phyloP scores from a whole-genome alignment of 1,284 basidiomycete genomes.

The Meira nashicola region DNA sequence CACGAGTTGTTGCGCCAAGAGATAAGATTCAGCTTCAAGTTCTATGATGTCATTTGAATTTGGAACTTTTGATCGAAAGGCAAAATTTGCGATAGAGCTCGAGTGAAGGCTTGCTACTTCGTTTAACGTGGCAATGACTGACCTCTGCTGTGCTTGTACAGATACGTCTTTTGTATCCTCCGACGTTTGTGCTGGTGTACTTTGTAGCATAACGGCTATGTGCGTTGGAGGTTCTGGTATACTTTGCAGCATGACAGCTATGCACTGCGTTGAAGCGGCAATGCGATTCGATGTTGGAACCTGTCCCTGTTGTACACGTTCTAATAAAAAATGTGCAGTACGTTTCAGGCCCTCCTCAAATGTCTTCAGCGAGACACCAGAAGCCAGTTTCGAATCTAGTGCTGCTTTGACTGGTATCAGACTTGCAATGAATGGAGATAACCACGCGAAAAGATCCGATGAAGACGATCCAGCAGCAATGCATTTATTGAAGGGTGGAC shows the following conservation, averaged over 20 bases:
- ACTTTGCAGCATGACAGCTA: not conserved
- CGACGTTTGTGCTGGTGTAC: too few species aligned
- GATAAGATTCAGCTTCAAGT: slow-evolving; percentile 14
- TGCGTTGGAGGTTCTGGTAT: not conserved
- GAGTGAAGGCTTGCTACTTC: slow-evolving; percentile 41
- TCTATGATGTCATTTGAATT: slow-evolving; percentile 15
- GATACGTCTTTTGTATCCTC: too few species aligned
- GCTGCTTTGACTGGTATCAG: not conserved
- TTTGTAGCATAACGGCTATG: slow-evolving; percentile 1
- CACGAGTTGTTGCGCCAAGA: slow-evolving; percentile 26
- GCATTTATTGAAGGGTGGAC: slow-evolving; percentile 16
- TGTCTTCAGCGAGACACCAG: not conserved
- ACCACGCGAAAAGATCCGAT: slow-evolving; percentile 16
- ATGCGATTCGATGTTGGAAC: slow-evolving; percentile 16
- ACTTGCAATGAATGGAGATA: slow-evolving; percentile 14
- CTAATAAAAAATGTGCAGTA: slow-evolving; percentile 41
- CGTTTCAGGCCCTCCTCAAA: slow-evolving; percentile 40
- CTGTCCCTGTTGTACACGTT: slow-evolving; percentile 41
- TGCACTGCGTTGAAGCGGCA: not conserved
- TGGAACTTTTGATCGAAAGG: slow-evolving; percentile 17
- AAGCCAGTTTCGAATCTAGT: not conserved
- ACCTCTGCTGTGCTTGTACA: not conserved
- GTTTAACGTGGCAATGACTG: not conserved
- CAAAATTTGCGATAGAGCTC: slow-evolving; percentile 24
- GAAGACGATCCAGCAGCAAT: not conserved